These are phyloP conservation scores for Malassezia obtusa DNA, from an alignment of 1,284 basidiomycete genomes.

Conservation along the genomic window DNA sequence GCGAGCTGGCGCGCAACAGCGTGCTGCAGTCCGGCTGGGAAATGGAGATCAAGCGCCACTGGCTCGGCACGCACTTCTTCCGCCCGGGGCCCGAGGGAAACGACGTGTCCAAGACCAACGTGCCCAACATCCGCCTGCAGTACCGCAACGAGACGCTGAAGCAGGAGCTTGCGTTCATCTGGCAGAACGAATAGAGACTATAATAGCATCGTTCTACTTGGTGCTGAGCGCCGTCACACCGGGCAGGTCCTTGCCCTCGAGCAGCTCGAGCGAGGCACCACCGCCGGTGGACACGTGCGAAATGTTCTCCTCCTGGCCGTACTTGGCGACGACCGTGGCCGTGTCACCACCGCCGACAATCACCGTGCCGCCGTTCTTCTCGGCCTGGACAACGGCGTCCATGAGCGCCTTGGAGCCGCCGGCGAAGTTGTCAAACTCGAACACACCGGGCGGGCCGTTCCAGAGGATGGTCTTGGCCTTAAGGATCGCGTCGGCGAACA, in stretches of 20 bases:
- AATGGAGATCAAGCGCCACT: constrained; percentile 96
- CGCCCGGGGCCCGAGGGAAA: constrained; percentile 50
- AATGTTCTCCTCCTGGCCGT: constrained; percentile 66
- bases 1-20: constrained; percentile 87
- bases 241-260: constrained; percentile 23
- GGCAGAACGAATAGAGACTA: constrained; percentile 1
- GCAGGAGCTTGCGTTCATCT: constrained; percentile 15
- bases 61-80: constrained; percentile 67
- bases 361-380: constrained; percentile 74
- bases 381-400: constrained; percentile 77
- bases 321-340: constrained; percentile 52
- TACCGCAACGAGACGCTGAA: constrained; percentile 16
- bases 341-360: constrained; percentile 59
- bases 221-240: constrained; percentile 12
- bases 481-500: constrained; percentile 70
- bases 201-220: constrained; percentile 4
- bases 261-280: constrained; percentile 65
- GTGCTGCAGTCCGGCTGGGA: constrained; percentile 96
- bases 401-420: constrained; percentile 75
- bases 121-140: constrained; percentile 54
- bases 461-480: constrained; percentile 94
- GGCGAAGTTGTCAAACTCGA: constrained; percentile 89
- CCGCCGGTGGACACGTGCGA: constrained; percentile 96
- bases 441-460: constrained; percentile 94
- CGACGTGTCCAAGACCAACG: constrained; percentile 60